phyloP scores from a whole-genome alignment of 2,329 filamentous ascomycete species.

The Fusarium sp. region DNA sequence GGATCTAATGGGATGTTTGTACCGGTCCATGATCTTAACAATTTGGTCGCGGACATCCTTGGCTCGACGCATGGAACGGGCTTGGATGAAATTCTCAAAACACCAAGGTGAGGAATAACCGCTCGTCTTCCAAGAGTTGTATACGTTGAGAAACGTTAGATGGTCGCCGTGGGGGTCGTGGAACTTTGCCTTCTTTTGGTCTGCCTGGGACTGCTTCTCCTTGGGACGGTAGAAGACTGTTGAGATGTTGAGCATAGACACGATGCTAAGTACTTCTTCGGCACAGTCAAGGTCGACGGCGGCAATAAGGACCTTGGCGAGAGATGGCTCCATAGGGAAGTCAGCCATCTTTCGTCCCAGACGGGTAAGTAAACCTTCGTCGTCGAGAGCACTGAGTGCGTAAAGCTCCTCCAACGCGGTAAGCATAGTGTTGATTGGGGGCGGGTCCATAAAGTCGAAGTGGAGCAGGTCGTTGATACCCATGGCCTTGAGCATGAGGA shows the following conservation, averaged over 20 bases:
- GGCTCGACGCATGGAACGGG: conserved; percentile 86
- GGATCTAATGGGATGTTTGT: conserved; percentile 83
- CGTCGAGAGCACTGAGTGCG: conserved; percentile 89
- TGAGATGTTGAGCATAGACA: conserved; percentile 91
- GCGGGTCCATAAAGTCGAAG: conserved; percentile 99
- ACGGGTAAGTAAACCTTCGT: conserved; percentile 93
- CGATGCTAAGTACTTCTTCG: conserved; percentile 93
- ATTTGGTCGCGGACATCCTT: conserved; percentile 95
- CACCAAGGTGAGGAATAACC: conserved; percentile 91
- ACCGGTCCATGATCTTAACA: conserved; percentile 92
- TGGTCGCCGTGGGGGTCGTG: conserved; percentile 96
- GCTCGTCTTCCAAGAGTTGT: conserved; percentile 94
- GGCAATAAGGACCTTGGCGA: conserved; percentile 91
- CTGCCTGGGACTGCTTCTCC: conserved; percentile 95
- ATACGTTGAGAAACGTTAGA: conserved; percentile 94
- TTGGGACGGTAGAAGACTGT: conserved; percentile 95
- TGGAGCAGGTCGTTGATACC: conserved; percentile 97
- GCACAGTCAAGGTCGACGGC: conserved; percentile 90
- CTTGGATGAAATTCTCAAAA: conserved; percentile 97
- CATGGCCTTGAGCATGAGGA: conserved; percentile 99
- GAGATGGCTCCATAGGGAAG: conserved; percentile 95
- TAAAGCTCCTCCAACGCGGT: conserved; percentile 96
- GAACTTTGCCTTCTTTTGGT: conserved; percentile 98
- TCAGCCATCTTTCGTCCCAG: conserved; percentile 97
- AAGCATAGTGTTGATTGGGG: conserved; percentile 97